A percentile compares a stretch with the other conserved stretches of the same genome.
Evolutionary conservation across 2,329 filamentous ascomycete species (phyloP).

Genomic region (Cladosporium sp.): DNA sequence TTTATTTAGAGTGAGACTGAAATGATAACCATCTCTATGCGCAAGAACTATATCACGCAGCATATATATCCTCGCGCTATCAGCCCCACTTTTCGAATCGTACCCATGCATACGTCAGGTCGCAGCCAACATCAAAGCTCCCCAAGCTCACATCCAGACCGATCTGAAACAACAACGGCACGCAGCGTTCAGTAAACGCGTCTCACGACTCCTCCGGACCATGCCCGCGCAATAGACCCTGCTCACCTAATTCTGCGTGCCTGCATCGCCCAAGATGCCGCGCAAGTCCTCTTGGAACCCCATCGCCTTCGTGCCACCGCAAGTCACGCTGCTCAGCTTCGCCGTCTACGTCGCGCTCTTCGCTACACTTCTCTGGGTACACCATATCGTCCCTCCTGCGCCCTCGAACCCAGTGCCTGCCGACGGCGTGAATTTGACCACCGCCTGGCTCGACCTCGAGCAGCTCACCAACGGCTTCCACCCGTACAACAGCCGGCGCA

Average conservation of each 20-base stretch:
- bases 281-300: slow-evolving; percentile 30
- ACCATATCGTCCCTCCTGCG: slow-evolving; percentile 60
- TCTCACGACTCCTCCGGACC: neutral
- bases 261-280: slow-evolving; percentile 7
- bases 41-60: too few species aligned
- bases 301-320: slow-evolving; percentile 70
- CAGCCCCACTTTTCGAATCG: too few species aligned
- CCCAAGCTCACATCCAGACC: neutral
- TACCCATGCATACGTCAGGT: too few species aligned
- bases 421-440: slow-evolving; percentile 67
- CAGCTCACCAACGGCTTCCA: slow-evolving; percentile 69
- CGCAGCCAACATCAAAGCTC: neutral
- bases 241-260: neutral
- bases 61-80: too few species aligned
- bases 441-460: slow-evolving; percentile 82
- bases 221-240: neutral
- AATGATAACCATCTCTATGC: too few species aligned
- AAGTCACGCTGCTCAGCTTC: slow-evolving; percentile 75
- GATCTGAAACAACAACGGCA: neutral
- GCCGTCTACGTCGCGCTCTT: slow-evolving; percentile 71
- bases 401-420: slow-evolving; percentile 50
- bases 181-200: neutral
- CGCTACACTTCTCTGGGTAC: slow-evolving; percentile 64
- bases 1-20: too few species aligned
- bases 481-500: slow-evolving; percentile 79